Conservation (phyloP, 1,284 basidiomycete genomes). For the Cryptococcus deneoformans region DNA sequence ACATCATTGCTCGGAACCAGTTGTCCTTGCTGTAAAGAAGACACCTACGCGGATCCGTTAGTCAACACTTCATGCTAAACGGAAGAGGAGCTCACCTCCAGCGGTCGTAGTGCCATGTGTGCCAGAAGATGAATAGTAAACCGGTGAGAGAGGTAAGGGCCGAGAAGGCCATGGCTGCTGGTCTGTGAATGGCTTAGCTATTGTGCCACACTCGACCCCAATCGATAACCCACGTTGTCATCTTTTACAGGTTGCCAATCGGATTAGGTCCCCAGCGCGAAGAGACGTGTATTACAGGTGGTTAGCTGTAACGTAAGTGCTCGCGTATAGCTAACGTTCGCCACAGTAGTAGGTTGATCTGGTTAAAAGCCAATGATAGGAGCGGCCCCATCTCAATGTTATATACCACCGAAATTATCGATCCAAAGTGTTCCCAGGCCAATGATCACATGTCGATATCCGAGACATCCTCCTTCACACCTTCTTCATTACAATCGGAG, state of each 20-base stretch:
- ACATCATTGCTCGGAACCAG: slow-evolving; percentile 33
- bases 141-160: slow-evolving; percentile 17
- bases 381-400: too few species aligned
- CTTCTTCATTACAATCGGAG: too few species aligned
- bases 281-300: neutral
- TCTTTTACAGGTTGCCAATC: neutral
- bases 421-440: too few species aligned
- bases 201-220: neutral
- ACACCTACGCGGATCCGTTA: slow-evolving; percentile 15
- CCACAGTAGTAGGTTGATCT: too few species aligned
- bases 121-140: slow-evolving; percentile 30
- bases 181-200: slow-evolving; percentile 4
- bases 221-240: slow-evolving; percentile 12
- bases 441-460: too few species aligned
- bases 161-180: slow-evolving; percentile 21
- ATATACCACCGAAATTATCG: too few species aligned
- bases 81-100: slow-evolving; percentile 18
- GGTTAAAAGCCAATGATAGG: too few species aligned
- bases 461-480: too few species aligned
- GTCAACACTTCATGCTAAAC: neutral
- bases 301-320: too few species aligned
- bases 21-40: slow-evolving; percentile 21
- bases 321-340: too few species aligned
- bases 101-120: slow-evolving; percentile 35
- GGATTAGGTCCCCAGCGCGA: too few species aligned